Conservation (phyloP, 2,329 filamentous ascomycete species). For the Zasmidium cellare region DNA sequence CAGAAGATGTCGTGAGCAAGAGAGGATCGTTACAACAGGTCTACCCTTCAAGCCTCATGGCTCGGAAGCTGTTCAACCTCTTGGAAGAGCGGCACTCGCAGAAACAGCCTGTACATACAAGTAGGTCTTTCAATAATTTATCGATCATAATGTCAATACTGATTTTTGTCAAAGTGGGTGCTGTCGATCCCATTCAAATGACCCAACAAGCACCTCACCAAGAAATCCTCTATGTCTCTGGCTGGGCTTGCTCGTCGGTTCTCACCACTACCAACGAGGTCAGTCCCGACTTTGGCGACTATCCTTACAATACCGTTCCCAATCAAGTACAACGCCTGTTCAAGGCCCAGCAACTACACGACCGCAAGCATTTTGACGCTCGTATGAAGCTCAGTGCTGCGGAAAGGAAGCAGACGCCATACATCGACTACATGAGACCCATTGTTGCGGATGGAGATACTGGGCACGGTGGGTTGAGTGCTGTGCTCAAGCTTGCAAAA, state of each 20-base stretch:
- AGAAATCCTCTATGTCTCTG: conserved; percentile 92
- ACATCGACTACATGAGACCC: conserved; percentile 87
- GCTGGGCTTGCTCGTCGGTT: conserved; percentile 95
- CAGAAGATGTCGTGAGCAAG: conserved; percentile 90
- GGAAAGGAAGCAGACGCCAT: conserved; percentile 73
- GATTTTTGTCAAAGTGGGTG: conserved; percentile 69
- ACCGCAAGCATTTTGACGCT: conserved; percentile 90
- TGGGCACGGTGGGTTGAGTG: conserved; percentile 85
- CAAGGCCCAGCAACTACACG: conserved; percentile 96
- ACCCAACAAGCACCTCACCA: conserved; percentile 96
- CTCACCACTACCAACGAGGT: conserved; percentile 96
- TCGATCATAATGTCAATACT: conserved; percentile 21
- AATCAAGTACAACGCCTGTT: conserved; percentile 96
- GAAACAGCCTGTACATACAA: conserved; percentile 89
- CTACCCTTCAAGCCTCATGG: conserved; percentile 93
- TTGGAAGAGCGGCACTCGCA: conserved; percentile 74
- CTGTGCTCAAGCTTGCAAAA: conserved; percentile 94
- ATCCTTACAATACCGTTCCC: conserved; percentile 97
- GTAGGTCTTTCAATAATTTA: conserved; percentile 49
- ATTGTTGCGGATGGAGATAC: conserved; percentile 97
- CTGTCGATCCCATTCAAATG: conserved; percentile 99
- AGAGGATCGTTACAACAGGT: conserved; percentile 81
- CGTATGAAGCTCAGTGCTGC: conserved; percentile 75
- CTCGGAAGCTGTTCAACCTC: conserved; percentile 88
- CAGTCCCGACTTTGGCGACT: conserved; percentile 95